Evolutionary conservation across 768 basidiomycete species (phyloP), one percentile per base, ranked within the genome.

Genomic region (Lepiota brunneoincarnata): DNA sequence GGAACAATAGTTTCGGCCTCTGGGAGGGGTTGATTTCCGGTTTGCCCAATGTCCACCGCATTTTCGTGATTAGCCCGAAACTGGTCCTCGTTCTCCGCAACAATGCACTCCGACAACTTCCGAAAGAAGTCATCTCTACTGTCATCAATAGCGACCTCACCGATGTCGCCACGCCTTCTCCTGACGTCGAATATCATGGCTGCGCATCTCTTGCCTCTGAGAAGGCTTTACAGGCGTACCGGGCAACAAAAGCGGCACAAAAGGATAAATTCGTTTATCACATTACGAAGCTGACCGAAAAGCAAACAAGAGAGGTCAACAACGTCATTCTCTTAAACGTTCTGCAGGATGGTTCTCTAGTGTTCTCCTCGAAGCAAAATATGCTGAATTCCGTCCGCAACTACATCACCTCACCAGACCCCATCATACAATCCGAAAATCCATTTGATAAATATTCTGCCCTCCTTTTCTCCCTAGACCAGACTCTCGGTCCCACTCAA

Each of bases 41-140:
- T 41, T 15, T 6, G 3, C 49, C 6, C 6, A 52, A 59, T 21
- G 59, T 68, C 23, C 72, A 71, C 46, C 58, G 61, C 15, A 15
- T 74, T n/a, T 70, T 66, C 53, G 60, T 73, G 46, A 51, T 74
- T 60, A 70, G 69, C 62, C 71, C 73, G 36, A 64, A 63, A 23
- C 55, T 72, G 46, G 66, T 63, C 31, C 58, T 71, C 24, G 59
- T 72, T 48, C 57, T 73, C 28, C 47, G 20, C 15, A 4, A 40
- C 61, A 65, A 54, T 55, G 51, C 39, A 61, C 53, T 23, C 40
- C n/a, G n/a, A n/a, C n/a, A n/a, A n/a, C n/a, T n/a, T n/a, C n/a
- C n/a, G n/a, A n/a, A n/a, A n/a, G n/a, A n/a, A n/a, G n/a, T n/a
- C n/a, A n/a, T n/a, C n/a, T n/a, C n/a, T n/a, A 59, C 58, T 2